Evolutionary conservation across 345 rosid genomes (phyloP), one percentile per base, ranked within the genome.

Genomic region (Eucalyptus pauciflora): DNA sequence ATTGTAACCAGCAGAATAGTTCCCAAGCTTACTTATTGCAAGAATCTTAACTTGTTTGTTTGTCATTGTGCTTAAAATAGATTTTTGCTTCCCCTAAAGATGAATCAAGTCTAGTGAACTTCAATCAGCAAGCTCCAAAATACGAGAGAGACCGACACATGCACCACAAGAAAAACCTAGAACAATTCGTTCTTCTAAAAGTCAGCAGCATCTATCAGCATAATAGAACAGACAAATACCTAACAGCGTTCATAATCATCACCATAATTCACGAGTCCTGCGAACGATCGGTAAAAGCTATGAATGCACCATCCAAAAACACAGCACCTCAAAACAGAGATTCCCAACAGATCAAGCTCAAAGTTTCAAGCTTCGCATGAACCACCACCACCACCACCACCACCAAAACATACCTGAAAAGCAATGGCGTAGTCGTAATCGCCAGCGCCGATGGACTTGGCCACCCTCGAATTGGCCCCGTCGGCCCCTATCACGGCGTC

Each of bases 401-500:
- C 24, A 12, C 27, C 7, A 24, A 67, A 58, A 15, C 9, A n/a
- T 89, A 97, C 99, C 98, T 97, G 99, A 93, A 96, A 96, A 4
- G 99, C 98, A 87, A 97, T 97, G 58, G 99, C 99, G 87, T 97
- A 97, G 33, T 97, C 99, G 87, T 97, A 97, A 90, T 96, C 99
- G 2, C 99, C 99, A 18, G 99, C 98, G 51, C 88, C 93, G 48
- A 97, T 97, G 16, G 99, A 92, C 91, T 97, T 97, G 22, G 99
- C 99, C 50, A 97, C 99, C 71, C 97, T 93, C 27, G 99, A 97
- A 90, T 97, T 97, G 50, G 99, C 99, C 45, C 99, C 99, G 89
- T 97, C 99, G 71, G 99, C 99, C 31, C 99, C 99, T 29, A 96
- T 94, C 5, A 97, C 98, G 4, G 98, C 99, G 90, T 97, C 99